Base-by-base conservation (phyloP, 2,329 filamentous ascomycete genomes). In the Paecilomyces niveus region DNA sequence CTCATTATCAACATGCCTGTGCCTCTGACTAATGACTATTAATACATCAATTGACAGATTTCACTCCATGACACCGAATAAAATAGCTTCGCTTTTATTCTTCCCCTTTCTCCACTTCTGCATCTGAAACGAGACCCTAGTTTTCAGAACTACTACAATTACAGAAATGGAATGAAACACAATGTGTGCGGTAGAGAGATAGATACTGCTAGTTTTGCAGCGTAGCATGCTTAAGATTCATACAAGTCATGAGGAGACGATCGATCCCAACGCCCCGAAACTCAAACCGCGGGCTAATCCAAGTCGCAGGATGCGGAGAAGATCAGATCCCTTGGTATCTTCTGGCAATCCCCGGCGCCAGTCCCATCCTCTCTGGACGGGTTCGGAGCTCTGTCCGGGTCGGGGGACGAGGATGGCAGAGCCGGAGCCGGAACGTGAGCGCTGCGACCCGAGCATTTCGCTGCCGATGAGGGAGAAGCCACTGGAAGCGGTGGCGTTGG, bases 381-480 rank as follows among this genome's bases (percentile, higher is more conserved):
- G 65, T 21, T 64, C 60, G 31, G 65, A 15, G 5, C 58, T 56
- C 50, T 66, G 64, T 50, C 64, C 63, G 13, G 67, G 63, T 31
- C 68, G 64, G 21, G 72, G 72, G 1, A 78, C 70, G 18, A 83
- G 67, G 5, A 84, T 76, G 0, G 78, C 80, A 6, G 82, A 84
- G 24, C 67, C 72, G 1, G 69, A 68, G 18, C 66, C 64, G 60
- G 66, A 78, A 15, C 65, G 72, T 1, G 72, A 70, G 64, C 58
- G 71, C 53, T 66, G 70, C 55, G 68, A 72, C 64, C 83, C 83
- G 35, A 92, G 77, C 77, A 92, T 85, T 32, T 87, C 87, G 68
- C 85, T 92, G 15, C 89, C 89, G 11, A 89, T 86, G 67, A 95
- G 80, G 55, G 87, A 82, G 74, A 89, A 89, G 64, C 84, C 81